Base-by-base conservation (phyloP, 2,329 filamentous ascomycete genomes). In the Sporothrix euskadiensis region DNA sequence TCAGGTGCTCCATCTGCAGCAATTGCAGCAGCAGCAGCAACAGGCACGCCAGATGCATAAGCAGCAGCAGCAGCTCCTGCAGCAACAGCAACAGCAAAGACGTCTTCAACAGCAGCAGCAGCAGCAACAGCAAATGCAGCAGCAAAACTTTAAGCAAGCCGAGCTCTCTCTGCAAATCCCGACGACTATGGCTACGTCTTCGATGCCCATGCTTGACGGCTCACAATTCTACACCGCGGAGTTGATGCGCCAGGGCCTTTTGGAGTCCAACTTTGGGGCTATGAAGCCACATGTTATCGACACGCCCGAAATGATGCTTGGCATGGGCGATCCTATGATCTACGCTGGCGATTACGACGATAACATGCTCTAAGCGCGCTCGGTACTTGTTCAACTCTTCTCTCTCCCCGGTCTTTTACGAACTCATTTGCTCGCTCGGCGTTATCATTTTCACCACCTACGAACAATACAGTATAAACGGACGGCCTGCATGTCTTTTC, bases 301-400 rank as follows among this genome's bases (percentile, higher is more conserved):
- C 57, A 86, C 87, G 71, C 83, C 85, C 0, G 86, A 88, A 61
- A 85, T 86, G 8, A 89, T 89, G 86, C 82, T 88, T 78, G 85
- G 87, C 22, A 84, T 88, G 78, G 84, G 83, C 22, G 87, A 89
- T 75, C 87, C 87, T 0, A 88, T 88, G 87, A 88, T 89, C 73
- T 89, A 85, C 77, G 82, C 84, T 3, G 85, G 85, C 61, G 88
- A 84, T 77, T 85, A 87, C 73, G 81, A 81, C 73, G 85, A 86
- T 68, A 75, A 79, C 26, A 80, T 85, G 78, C 56, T 76, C 44
- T 76, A 56, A 63, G 35, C 30, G 8, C 10, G 22, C 4, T n/a
- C 16, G 14, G 19, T n/a, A 2, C 9, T 63, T 63, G n/a, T 49
- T 30, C 9, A 26, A 26, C 3, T 10, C 5, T 19, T 19, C 22